Percentiles rank a stretch among this genome's conserved stretches.
Conservation (phyloP, 2,329 filamentous ascomycete species). For the Pseudocercospora fuligena region DNA sequence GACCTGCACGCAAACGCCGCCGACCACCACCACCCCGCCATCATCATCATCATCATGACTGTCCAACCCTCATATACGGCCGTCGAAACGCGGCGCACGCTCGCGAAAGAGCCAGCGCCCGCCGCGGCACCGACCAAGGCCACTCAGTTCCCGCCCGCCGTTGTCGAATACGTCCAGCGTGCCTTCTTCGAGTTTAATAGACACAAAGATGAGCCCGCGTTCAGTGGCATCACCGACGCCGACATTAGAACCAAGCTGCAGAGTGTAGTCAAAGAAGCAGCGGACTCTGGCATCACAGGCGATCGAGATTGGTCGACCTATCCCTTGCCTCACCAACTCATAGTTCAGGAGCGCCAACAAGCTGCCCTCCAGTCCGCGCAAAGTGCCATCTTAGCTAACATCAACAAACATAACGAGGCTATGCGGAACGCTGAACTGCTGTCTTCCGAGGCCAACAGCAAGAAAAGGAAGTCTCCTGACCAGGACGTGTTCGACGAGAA, state of each 20-base stretch:
- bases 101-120: constrained; percentile 35
- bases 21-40: constrained; percentile 15
- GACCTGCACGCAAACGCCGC: constrained; percentile 6
- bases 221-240: constrained; percentile 49
- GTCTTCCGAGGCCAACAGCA: constrained; percentile 47
- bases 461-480: constrained; percentile 83
- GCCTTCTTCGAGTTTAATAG: constrained; percentile 77
- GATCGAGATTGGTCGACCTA: constrained; percentile 81
- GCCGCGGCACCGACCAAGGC: constrained; percentile 28
- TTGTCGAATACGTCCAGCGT: constrained; percentile 85
- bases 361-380: constrained; percentile 44
- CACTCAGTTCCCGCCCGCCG: constrained; percentile 75
- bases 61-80: constrained; percentile 50
- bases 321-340: constrained; percentile 83
- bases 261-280: constrained; percentile 77
- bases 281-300: constrained; percentile 73
- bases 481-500: constrained; percentile 60
- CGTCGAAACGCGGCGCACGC: constrained; percentile 51
- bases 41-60: constrained; percentile 29
- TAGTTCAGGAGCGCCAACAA: constrained; percentile 69
- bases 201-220: constrained; percentile 35
- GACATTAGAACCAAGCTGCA: constrained; percentile 88
- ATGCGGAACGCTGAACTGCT: constrained; percentile 10
- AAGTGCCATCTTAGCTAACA: constrained; percentile 36
- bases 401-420: constrained; percentile 26